Percentiles rank a stretch among this genome's conserved stretches.
Conservation (phyloP, 1,284 basidiomycete genomes). For the Ustilago bromivora region DNA sequence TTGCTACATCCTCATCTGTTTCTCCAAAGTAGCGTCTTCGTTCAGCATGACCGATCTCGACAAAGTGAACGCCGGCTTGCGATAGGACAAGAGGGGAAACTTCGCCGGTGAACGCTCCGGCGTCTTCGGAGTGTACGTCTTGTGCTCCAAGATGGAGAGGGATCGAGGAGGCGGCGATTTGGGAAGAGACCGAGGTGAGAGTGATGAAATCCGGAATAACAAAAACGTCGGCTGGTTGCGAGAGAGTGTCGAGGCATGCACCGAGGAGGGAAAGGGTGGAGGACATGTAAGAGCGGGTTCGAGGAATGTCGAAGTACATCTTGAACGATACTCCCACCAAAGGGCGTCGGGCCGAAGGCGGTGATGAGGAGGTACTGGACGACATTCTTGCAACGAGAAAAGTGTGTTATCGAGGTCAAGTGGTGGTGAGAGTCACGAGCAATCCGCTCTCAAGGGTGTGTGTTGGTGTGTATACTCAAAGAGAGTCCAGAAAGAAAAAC, state of each 20-base stretch:
- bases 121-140: constrained; percentile 56
- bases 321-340: constrained; percentile 66
- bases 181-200: constrained; percentile 31
- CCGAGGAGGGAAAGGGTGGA: constrained; percentile 31
- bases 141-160: constrained; percentile 59
- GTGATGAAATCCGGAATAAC: constrained; percentile 66
- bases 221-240: constrained; percentile 50
- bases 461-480: too few species aligned
- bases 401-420: background rate
- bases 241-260: constrained; percentile 10
- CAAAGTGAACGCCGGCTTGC: constrained; percentile 57
- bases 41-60: constrained; percentile 67
- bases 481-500: too few species aligned
- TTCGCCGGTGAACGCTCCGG: constrained; percentile 63
- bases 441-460: too few species aligned
- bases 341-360: constrained; percentile 25
- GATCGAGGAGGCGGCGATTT: constrained; percentile 19
- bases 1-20: constrained; percentile 57
- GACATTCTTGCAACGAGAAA: constrained; percentile 12
- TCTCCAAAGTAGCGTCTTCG: constrained; percentile 60
- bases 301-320: constrained; percentile 66
- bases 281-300: constrained; percentile 41
- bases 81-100: constrained; percentile 59
- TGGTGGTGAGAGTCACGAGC: background rate
- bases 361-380: background rate